phyloP scores from a whole-genome alignment of 164 flowering plant species.

The Houttuynia cordata region DNA sequence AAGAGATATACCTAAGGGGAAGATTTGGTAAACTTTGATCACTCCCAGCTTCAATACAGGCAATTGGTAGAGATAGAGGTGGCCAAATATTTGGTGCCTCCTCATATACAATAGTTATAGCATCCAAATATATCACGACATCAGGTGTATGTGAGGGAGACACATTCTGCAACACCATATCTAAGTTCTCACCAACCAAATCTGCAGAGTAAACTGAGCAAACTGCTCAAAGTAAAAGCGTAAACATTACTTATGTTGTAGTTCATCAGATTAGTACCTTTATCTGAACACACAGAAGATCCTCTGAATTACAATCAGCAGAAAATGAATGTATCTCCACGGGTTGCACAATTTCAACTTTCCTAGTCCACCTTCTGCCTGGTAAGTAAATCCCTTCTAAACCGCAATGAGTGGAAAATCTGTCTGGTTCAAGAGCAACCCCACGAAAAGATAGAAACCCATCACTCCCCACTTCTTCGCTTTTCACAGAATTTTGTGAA shows the following conservation, averaged over 20 bases:
- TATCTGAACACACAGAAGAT: constrained; percentile 89
- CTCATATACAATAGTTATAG: constrained; percentile 78
- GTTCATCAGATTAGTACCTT: constrained; percentile 33
- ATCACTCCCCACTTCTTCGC: constrained; percentile 38
- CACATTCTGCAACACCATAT: constrained; percentile 66
- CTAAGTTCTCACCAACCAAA: not conserved
- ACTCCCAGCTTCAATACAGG: constrained; percentile 83
- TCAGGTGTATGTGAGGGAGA: constrained; percentile 75
- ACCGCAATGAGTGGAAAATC: constrained; percentile 92
- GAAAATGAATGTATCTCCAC: constrained; percentile 74
- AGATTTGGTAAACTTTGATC: constrained; percentile 74
- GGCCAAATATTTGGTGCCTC: constrained; percentile 73
- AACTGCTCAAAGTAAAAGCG: not conserved
- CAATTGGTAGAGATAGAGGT: constrained; percentile 62
- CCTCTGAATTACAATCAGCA: constrained; percentile 89
- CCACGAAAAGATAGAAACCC: constrained; percentile 81
- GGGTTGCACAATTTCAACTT: constrained; percentile 86
- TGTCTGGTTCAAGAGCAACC: constrained; percentile 66
- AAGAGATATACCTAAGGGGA: constrained; percentile 51
- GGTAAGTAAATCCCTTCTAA: constrained; percentile 85
- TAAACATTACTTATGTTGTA: not conserved
- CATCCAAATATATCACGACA: constrained; percentile 66
- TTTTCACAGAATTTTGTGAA: constrained; percentile 32
- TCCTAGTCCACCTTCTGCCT: constrained; percentile 88
- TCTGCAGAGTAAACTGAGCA: not conserved